phyloP scores from a whole-genome alignment of 352 stramenopile species.

The Phytopythium sindhum region DNA sequence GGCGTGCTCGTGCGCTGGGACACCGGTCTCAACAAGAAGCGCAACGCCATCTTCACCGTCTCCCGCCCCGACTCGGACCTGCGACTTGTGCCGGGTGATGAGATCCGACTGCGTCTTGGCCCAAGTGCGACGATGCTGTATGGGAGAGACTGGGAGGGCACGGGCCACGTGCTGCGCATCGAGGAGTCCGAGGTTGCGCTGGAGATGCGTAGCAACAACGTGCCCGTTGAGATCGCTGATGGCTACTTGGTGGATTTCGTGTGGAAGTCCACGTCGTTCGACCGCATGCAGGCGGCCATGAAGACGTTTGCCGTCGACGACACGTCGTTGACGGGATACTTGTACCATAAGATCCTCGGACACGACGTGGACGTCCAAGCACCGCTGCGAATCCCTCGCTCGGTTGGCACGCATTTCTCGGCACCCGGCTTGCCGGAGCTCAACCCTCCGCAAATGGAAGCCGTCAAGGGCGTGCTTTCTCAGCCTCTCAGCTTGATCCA shows the following conservation, averaged over 20 bases:
- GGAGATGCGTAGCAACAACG: slow-evolving; percentile 81
- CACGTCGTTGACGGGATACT: slow-evolving; percentile 97
- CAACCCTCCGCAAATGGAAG: slow-evolving; percentile 97
- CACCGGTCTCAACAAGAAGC: slow-evolving; percentile 95
- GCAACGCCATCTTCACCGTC: slow-evolving; percentile 95
- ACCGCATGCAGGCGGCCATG: slow-evolving; percentile 98
- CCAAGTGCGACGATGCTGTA: slow-evolving; percentile 76
- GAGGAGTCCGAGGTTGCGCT: slow-evolving; percentile 84
- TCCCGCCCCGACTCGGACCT: slow-evolving; percentile 87
- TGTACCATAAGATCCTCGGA: slow-evolving; percentile 99
- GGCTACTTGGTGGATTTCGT: slow-evolving; percentile 98
- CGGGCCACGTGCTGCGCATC: slow-evolving; percentile 91
- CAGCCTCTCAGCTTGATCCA: slow-evolving; percentile 98
- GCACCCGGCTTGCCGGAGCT: slow-evolving; percentile 96
- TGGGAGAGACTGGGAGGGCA: slow-evolving; percentile 91
- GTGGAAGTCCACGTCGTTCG: slow-evolving; percentile 99
- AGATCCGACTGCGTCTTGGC: slow-evolving; percentile 93
- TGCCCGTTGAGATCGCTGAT: slow-evolving; percentile 92
- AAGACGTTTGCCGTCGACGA: slow-evolving; percentile 99
- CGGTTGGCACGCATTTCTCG: slow-evolving; percentile 65
- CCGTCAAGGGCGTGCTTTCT: slow-evolving; percentile 95
- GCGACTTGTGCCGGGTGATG: slow-evolving; percentile 94
- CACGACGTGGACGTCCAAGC: slow-evolving; percentile 95
- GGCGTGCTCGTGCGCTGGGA: slow-evolving; percentile 93
- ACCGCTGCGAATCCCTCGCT: slow-evolving; percentile 70